These are phyloP conservation scores for Mollisia scopiformis DNA, from an alignment of 2,329 filamentous ascomycete species.

Conservation along the genomic window DNA sequence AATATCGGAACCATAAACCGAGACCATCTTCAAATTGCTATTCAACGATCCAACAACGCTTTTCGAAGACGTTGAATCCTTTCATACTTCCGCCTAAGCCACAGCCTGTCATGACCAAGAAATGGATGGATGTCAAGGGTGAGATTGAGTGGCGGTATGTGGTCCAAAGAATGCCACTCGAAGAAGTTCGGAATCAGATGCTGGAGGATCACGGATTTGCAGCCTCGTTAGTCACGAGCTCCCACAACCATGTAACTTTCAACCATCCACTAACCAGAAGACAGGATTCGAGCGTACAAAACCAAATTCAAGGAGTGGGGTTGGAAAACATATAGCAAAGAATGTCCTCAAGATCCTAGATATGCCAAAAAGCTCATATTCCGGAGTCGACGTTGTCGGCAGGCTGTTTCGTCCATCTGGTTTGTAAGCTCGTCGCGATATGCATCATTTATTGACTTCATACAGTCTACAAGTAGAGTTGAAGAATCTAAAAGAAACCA, in stretches of 20 bases:
- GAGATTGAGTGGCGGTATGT: constrained; percentile 7
- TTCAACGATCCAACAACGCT: no score
- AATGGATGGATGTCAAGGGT: constrained; percentile 9
- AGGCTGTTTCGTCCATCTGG: neutral
- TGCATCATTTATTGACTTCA: neutral
- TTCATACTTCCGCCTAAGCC: no score
- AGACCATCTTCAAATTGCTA: no score
- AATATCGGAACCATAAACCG: no score
- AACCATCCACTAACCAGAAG: neutral
- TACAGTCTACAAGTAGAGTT: neutral
- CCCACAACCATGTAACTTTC: neutral
- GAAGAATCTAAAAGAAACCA: neutral
- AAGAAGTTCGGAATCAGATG: constrained; percentile 6
- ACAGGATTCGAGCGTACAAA: constrained; percentile 10
- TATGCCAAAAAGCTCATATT: neutral
- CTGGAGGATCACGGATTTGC: constrained; percentile 3
- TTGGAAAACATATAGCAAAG: constrained; percentile 6
- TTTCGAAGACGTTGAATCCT: no score
- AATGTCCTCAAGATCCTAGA: neutral
- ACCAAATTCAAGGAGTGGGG: constrained; percentile 11
- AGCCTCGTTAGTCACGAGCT: constrained; percentile 10
- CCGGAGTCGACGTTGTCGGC: neutral
- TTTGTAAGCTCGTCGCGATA: neutral
- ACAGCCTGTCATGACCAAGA: constrained; percentile 5
- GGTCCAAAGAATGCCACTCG: constrained; percentile 5